phyloP scores from a whole-genome alignment of 805 yeast genomes.

The Ogataea sp. region DNA sequence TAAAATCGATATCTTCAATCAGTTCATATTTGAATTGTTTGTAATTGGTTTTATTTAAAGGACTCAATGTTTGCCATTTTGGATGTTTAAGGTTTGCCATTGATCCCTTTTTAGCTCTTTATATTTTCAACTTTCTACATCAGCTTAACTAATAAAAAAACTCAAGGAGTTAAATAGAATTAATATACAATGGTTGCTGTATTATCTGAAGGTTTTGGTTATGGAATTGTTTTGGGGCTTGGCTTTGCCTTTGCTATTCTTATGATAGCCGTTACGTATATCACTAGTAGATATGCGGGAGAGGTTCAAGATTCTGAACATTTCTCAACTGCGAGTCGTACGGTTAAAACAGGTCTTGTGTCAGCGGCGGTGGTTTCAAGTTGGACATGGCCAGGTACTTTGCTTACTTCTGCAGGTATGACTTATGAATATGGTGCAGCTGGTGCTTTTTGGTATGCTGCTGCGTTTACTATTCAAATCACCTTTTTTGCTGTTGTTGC shows the following conservation, averaged over 20 bases:
- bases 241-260: conserved; percentile 29
- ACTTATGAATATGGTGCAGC: conserved; percentile 34
- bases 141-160: too few species aligned
- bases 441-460: conserved; percentile 30
- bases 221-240: conserved; percentile 1
- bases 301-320: conserved; percentile 36
- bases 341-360: conserved; percentile 33
- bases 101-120: too few species aligned
- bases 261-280: conserved; percentile 30
- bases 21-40: too few species aligned
- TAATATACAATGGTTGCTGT: not conserved
- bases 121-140: too few species aligned
- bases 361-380: conserved; percentile 36
- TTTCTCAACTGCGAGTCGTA: conserved; percentile 31
- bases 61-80: too few species aligned
- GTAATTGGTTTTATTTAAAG: too few species aligned
- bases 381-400: conserved; percentile 42
- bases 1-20: too few species aligned
- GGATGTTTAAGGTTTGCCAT: too few species aligned
- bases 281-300: conserved; percentile 28
- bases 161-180: too few species aligned
- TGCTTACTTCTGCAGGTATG: conserved; percentile 30
- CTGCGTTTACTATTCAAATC: conserved; percentile 31
- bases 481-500: conserved; percentile 29
- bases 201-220: conserved; percentile 1